A percentile compares a stretch with the other conserved stretches of the same genome.
phyloP scores from a whole-genome alignment of 176 grass and related monocot species.

The Elymus sibiricus region DNA sequence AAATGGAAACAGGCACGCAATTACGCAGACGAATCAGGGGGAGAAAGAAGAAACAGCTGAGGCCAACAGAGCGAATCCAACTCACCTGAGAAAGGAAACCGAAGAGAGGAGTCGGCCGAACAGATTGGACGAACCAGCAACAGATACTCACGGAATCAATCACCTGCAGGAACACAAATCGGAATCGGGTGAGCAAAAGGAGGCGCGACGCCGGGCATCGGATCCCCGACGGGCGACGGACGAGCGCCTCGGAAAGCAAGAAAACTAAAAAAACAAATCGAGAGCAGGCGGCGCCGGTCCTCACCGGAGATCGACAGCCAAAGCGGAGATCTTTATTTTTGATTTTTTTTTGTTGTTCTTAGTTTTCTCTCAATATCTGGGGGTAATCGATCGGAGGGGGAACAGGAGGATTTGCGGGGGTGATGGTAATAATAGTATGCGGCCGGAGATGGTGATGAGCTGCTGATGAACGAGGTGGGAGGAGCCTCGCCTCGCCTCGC shows the following conservation, averaged over 20 bases:
- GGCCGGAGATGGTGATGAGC: background rate
- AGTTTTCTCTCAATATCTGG: background rate
- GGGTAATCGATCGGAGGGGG: slow-evolving; percentile 7
- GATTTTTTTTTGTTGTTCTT: background rate
- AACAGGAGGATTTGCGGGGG: background rate
- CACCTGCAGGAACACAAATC: slow-evolving; percentile 19
- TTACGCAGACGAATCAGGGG: slow-evolving; percentile 14
- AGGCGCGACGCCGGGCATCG: background rate
- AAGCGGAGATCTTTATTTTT: background rate
- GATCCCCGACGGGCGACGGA: background rate
- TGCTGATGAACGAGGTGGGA: background rate
- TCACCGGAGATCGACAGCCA: slow-evolving; percentile 7
- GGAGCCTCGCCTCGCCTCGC: background rate
- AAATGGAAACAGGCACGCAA: background rate
- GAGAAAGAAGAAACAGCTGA: background rate
- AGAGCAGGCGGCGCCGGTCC: background rate
- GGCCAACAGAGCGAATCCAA: slow-evolving; percentile 25
- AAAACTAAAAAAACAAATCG: background rate
- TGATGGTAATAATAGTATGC: background rate
- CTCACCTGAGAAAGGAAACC: slow-evolving; percentile 23
- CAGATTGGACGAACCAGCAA: background rate
- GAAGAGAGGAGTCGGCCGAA: background rate
- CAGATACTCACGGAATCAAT: too few relatives aligned
- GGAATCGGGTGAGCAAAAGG: background rate
- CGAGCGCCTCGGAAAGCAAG: background rate